Evolutionary conservation across 2,329 filamentous ascomycete species (phyloP), one percentile per base, ranked within the genome.

Genomic region (Ambrosiella cleistominuta): DNA sequence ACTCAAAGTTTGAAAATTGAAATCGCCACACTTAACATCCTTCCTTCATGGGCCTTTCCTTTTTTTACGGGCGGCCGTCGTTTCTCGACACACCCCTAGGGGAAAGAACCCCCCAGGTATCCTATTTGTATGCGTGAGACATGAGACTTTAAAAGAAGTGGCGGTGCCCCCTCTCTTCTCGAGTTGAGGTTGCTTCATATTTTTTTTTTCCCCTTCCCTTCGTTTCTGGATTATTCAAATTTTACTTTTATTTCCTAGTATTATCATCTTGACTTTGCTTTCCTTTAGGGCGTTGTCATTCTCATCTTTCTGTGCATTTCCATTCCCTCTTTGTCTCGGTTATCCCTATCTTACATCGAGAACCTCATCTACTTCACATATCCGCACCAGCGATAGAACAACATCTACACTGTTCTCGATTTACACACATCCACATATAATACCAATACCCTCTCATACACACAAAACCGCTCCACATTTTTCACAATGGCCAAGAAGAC

Each of bases 401-500:
- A 27, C 27, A 27, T 27, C 27, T 27, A 27, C 27, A 27, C 4
- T 27, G 3, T 27, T 27, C 27, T 27, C 27, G 2, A 3, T 4
- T 4, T 27, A 4, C 4, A 27, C 27, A 27, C 27, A 5, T 3
- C 27, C 27, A 27, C 12, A 19, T 13, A 12, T 38, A 27, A 27
- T n/a, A 19, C 55, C 50, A 27, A 27, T n/a, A 19, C 55, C 50
- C 17, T 55, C 44, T 35, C 19, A 35, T 8, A 51, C 17, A 15
- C 7, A 11, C 27, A 9, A 11, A 12, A 12, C 39, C n/a, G n/a
- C 40, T 42, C 9, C n/a, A 9, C 37, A 44, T 40, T 35, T 15
- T 12, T 55, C 56, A 71, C 57, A 64, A 83, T 82, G 79, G 79
- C 83, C 63, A 87, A 85, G 74, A 88, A 86, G 77, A 82, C 85